These are phyloP conservation scores for Podospora bellae-mahoneyi DNA, from an alignment of 495 filamentous ascomycete species.

Conservation along the genomic window DNA sequence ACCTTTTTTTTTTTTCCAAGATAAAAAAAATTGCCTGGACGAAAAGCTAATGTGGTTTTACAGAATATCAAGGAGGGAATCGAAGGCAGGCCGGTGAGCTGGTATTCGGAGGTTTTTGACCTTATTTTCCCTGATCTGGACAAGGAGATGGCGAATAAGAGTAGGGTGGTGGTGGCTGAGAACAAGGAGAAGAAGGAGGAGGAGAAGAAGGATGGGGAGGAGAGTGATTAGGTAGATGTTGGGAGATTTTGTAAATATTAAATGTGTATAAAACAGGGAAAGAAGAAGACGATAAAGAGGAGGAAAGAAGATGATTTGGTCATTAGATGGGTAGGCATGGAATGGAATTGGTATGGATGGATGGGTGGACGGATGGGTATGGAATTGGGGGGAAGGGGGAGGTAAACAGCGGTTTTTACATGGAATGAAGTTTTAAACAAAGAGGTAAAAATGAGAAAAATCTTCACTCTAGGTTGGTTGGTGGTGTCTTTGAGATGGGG, in stretches of 20 bases:
- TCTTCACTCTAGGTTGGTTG: too few species aligned
- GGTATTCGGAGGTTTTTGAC: constrained; percentile 93
- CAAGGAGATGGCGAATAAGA: constrained; percentile 65
- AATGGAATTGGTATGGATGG: too few species aligned
- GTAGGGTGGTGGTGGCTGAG: constrained; percentile 58
- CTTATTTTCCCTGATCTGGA: constrained; percentile 85
- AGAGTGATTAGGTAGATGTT: constrained; percentile 30
- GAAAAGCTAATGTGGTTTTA: constrained; percentile 32
- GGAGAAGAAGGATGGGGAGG: constrained; percentile 30
- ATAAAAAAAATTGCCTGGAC: constrained; percentile 26
- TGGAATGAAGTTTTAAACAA: too few species aligned
- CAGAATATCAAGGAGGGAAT: constrained; percentile 97
- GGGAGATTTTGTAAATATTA: background rate
- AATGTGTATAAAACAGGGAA: background rate
- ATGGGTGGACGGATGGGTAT: too few species aligned
- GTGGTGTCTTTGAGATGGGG: too few species aligned
- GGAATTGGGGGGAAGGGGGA: too few species aligned
- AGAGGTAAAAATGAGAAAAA: too few species aligned
- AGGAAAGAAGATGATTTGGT: background rate
- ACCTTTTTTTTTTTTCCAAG: background rate
- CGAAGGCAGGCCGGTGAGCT: constrained; percentile 80
- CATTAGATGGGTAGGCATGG: too few species aligned
- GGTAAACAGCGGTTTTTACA: too few species aligned
- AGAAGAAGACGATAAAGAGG: background rate
- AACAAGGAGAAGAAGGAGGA: constrained; percentile 37